Base-by-base conservation (phyloP, 2,329 filamentous ascomycete species). In the Scedosporium boydii region DNA sequence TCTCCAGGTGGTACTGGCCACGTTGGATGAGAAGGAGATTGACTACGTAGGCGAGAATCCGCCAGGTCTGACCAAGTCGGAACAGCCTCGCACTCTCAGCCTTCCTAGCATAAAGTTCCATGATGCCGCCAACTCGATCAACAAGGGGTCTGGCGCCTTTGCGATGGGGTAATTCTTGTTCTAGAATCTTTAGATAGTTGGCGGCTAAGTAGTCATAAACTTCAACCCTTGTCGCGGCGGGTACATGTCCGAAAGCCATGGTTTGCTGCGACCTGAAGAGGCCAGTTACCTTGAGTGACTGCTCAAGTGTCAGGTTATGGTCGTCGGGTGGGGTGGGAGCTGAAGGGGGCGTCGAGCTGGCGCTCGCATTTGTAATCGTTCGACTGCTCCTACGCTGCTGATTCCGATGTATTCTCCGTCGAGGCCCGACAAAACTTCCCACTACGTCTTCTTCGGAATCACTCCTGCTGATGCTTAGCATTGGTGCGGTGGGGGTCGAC, bases 361-460 rank as follows among this genome's bases (percentile, higher is more conserved):
- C 21, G 18, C 61, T 48, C 21, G 29, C 46, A 44, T 61, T 53
- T 29, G 62, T 48, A 10, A 63, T 0, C 73, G 69, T 58, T 75
- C 74, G 12, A 70, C 71, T 10, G 79, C 75, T 58, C 80, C 77
- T 48, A 73, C 73, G 65, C 77, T 80, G 58, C 23, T 58, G 62
- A 9, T 23, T 46, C 64, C 78, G 73, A 51, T 73, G 69, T 16
- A 65, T 68, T 44, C 72, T 75, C 58, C 73, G 75, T 63, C 73
- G 77, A 6, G 81, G 74, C 0, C 81, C 81, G 2, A 87, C 71
- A 68, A 88, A 87, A 64, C 78, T 85, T 3, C 81, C 82, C 5
- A 86, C 76, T 0, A 83, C 82, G 60, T 88, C 85, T 65, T 87
- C 85, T 67, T 88, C 85, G 0, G 85, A 88, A 66, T 87, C 85